These are phyloP conservation scores for Phaeosphaeria sp. DNA, from an alignment of 2,329 filamentous ascomycete genomes.

Conservation along the genomic window DNA sequence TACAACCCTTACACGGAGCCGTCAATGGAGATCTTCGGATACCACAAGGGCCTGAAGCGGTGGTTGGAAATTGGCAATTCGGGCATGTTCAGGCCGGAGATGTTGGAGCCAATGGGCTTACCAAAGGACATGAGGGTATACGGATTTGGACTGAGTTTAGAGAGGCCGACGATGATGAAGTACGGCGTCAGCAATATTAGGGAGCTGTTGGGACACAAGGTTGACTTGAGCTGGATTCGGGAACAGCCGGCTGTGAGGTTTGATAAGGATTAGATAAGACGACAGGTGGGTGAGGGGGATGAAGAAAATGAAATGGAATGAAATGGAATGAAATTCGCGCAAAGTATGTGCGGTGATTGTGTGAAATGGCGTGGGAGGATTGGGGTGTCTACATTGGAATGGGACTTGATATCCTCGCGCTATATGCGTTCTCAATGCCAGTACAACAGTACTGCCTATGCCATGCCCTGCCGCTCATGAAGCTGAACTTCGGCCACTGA, in stretches of 20 bases:
- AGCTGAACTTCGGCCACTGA: background rate
- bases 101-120: conserved; percentile 93
- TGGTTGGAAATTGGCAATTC: conserved; percentile 98
- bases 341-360: background rate
- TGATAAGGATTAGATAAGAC: conserved; percentile 71
- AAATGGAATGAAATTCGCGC: background rate
- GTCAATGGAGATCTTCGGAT: conserved; percentile 97
- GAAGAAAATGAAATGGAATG: background rate
- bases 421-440: background rate
- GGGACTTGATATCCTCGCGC: background rate
- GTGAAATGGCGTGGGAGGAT: background rate
- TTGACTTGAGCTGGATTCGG: conserved; percentile 91
- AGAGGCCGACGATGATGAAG: conserved; percentile 98
- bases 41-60: conserved; percentile 69
- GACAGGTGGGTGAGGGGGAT: background rate
- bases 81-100: conserved; percentile 98
- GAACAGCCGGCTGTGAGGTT: conserved; percentile 88
- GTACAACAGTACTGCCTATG: background rate
- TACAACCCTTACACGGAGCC: conserved; percentile 81
- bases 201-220: conserved; percentile 92
- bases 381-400: background rate
- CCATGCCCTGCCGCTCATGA: background rate
- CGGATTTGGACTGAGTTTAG: conserved; percentile 89
- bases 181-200: conserved; percentile 81
- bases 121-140: conserved; percentile 92